Evolutionary conservation across 805 yeast species (phyloP), one percentile per base, ranked within the genome.

Genomic region (Zygoascus tannicola): DNA sequence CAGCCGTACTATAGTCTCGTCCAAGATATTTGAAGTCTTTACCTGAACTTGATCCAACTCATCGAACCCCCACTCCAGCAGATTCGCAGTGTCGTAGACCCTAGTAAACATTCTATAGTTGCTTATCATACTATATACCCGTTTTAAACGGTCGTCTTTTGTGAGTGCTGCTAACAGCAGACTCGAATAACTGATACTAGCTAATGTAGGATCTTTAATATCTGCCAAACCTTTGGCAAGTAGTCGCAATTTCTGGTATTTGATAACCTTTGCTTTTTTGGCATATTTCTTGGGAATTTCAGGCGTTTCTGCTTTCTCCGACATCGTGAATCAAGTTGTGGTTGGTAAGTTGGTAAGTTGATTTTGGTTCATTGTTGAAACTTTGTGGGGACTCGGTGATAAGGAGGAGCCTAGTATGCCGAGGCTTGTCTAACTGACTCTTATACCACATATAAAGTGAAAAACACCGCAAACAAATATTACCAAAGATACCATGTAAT

Each of bases 81-180:
- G 51, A 12, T 60, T 60, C 19, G 67, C 50, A 10, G 68, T 51
- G 10, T 62, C 60, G 58, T 65, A 60, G 26, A 68, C 52, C 5
- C 71, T 62, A 43, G 55, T 51, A 45, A 66, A 62, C 33, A 59
- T 67, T 20, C 71, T 58, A 19, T 60, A 51, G 38, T 63, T 68
- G 15, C 63, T 58, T 43, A 53, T 54, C 42, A 55, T 54, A 26
- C 50, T 41, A 36, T 56, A 56, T 20, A 56, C 47, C n/a, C 41
- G 44, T 22, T 41, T 38, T 26, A 55, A 44, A 8, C 43, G 41
- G 18, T 40, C 22, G 8, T 39, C 41, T 15, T 40, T 20, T 10
- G 43, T 26, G 45, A 38, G 22, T 21, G 33, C n/a, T 14, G 33
- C 18, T 20, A 45, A 15, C 26, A 48, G 30, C 20, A 50, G 43